A percentile compares a stretch with the other conserved stretches of the same genome.
These are phyloP conservation scores for Alternaria incomplexa DNA, from an alignment of 2,329 filamentous ascomycete genomes.

Conservation along the genomic window DNA sequence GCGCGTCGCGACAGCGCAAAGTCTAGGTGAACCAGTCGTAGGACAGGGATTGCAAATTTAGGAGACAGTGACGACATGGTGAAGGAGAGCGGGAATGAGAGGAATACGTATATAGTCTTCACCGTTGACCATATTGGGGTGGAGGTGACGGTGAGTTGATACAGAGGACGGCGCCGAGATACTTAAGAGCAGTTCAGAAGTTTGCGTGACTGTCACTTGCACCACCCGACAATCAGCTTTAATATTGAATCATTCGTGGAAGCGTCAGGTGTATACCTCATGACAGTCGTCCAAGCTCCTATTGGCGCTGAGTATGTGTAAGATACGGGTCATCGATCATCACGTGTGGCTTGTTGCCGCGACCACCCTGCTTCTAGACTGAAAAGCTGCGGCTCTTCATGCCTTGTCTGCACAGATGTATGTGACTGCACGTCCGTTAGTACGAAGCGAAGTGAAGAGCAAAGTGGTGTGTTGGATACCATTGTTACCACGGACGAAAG, in stretches of 20 bases:
- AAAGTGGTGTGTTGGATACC: slow-evolving; percentile 59
- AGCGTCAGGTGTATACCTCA: neutral
- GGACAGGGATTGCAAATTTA: neutral
- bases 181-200: neutral
- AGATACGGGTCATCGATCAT: neutral
- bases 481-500: slow-evolving; percentile 95
- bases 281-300: neutral
- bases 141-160: neutral
- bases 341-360: neutral
- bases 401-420: slow-evolving; percentile 42
- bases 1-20: neutral
- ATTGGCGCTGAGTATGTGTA: neutral
- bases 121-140: neutral
- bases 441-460: neutral
- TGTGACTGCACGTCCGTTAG: slow-evolving; percentile 31
- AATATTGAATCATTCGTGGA: neutral
- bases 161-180: neutral
- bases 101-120: neutral
- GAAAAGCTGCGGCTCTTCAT: slow-evolving; percentile 4
- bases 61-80: neutral
- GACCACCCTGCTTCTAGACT: neutral
- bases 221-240: neutral
- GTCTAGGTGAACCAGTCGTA: neutral
- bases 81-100: neutral
- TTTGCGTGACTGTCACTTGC: neutral